These are phyloP conservation scores for Vigna unguiculata DNA, from an alignment of 306 rosid genomes.

Conservation along the genomic window DNA sequence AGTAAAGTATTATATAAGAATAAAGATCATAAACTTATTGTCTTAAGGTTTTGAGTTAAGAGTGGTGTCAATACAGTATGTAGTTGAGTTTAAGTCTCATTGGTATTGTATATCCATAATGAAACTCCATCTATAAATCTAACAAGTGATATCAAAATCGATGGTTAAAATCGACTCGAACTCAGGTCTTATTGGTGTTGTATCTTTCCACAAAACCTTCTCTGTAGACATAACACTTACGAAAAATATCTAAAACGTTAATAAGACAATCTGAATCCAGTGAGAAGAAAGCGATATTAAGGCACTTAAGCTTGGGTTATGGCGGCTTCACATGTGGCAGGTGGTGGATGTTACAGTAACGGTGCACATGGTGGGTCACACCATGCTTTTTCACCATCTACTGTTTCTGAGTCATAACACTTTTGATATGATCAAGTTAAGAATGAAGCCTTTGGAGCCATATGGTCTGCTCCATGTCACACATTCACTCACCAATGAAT, in stretches of 20 bases:
- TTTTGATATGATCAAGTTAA: conserved; percentile 12
- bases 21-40: no score
- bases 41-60: no score
- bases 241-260: conserved; percentile 23
- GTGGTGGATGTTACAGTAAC: conserved; percentile 47
- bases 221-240: no score
- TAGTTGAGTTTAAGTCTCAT: no score
- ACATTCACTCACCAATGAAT: conserved; percentile 12
- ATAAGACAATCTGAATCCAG: conserved; percentile 24
- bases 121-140: no score
- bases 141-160: no score
- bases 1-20: no score
- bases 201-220: no score
- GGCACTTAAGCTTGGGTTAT: conserved; percentile 33
- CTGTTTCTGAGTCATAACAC: conserved; percentile 35
- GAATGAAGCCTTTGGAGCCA: conserved; percentile 39
- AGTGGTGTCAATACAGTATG: no score
- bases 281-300: conserved; percentile 20
- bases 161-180: no score
- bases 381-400: conserved; percentile 41
- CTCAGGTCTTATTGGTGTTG: no score
- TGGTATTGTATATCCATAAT: no score
- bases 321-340: conserved; percentile 50
- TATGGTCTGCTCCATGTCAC: conserved; percentile 36
- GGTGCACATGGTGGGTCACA: conserved; percentile 55